A percentile compares a stretch with the other conserved stretches of the same genome.
Evolutionary conservation across 257 asterid species (phyloP).

Genomic region (Striga asiatica): DNA sequence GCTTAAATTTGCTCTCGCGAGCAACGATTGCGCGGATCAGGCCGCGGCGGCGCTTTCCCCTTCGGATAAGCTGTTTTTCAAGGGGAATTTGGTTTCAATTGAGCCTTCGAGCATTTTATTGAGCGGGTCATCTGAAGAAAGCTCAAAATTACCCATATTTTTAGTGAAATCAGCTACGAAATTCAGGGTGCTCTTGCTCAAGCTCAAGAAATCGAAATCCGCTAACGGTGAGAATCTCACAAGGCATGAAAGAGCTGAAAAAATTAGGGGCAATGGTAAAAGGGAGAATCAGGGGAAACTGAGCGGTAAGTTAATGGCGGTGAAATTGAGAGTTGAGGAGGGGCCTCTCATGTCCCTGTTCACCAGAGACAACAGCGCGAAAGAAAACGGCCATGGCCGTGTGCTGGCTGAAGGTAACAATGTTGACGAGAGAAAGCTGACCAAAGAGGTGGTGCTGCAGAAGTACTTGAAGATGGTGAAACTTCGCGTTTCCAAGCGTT

Average conservation of each 20-base stretch:
- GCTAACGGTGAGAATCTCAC: constrained; percentile 6
- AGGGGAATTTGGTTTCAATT: constrained; percentile 27
- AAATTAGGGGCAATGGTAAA: background rate
- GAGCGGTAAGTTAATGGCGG: constrained; percentile 29
- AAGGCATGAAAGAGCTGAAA: constrained; percentile 2
- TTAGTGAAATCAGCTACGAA: constrained; percentile 34
- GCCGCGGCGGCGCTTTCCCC: constrained; percentile 22
- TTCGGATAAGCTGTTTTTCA: constrained; percentile 26
- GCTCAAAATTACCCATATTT: constrained; percentile 33
- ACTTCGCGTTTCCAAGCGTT: constrained; percentile 71
- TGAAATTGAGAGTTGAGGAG: constrained; percentile 56
- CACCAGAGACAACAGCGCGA: constrained; percentile 47
- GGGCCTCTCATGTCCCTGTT: constrained; percentile 48
- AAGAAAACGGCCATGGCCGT: constrained; percentile 14
- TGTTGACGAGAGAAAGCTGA: constrained; percentile 32
- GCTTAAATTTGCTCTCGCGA: constrained; percentile 17
- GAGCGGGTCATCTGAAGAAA: constrained; percentile 25
- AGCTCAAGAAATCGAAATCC: constrained; percentile 36
- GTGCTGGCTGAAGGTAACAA: constrained; percentile 1
- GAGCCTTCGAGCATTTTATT: constrained; percentile 19
- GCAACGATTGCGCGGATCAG: constrained; percentile 15
- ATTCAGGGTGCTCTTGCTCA: constrained; percentile 35
- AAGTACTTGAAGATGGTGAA: constrained; percentile 78
- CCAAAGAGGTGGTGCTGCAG: constrained; percentile 48
- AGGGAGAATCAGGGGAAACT: constrained; percentile 2